A percentile compares a stretch with the other conserved stretches of the same genome.
phyloP scores from a whole-genome alignment of 2,329 filamentous ascomycete species.

The Monilinia polystroma region DNA sequence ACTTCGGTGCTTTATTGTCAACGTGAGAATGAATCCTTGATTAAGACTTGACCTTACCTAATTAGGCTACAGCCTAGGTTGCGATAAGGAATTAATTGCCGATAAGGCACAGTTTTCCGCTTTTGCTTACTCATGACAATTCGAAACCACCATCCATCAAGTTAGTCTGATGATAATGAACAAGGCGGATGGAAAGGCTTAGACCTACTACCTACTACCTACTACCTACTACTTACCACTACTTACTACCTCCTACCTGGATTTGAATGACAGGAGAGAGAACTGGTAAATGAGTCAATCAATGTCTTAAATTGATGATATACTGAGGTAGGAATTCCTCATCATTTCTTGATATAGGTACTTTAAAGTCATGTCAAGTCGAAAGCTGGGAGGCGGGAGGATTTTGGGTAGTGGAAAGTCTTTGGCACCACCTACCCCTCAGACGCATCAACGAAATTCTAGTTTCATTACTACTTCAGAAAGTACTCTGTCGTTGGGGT shows the following conservation, averaged over 20 bases:
- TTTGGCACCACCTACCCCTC: slow-evolving; percentile 64
- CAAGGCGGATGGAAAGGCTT: slow-evolving; percentile 12
- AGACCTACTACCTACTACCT: too few relatives aligned
- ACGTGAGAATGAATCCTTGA: too few relatives aligned
- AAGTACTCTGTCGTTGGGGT: slow-evolving; percentile 76
- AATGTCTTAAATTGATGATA: slow-evolving; percentile 34
- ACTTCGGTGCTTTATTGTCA: too few relatives aligned
- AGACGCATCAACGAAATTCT: slow-evolving; percentile 40
- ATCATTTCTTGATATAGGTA: slow-evolving; percentile 24
- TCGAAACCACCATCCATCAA: slow-evolving; percentile 7
- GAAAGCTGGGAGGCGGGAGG: slow-evolving; percentile 88
- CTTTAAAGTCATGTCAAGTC: slow-evolving; percentile 64
- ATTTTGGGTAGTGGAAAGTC: slow-evolving; percentile 84
- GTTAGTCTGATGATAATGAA: not conserved
- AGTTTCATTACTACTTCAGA: slow-evolving; percentile 55
- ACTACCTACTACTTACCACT: too few relatives aligned
- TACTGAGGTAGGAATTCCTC: slow-evolving; percentile 28
- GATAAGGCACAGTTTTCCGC: slow-evolving; percentile 14
- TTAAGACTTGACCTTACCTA: too few relatives aligned
- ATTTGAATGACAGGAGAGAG: not conserved
- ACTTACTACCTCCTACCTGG: too few relatives aligned
- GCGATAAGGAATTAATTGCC: not conserved
- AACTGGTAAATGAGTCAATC: not conserved
- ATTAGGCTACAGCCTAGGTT: too few relatives aligned
- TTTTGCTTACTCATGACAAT: slow-evolving; percentile 21